phyloP scores from a whole-genome alignment of 2,329 filamentous ascomycete species.

The Aureobasidium sp. region DNA sequence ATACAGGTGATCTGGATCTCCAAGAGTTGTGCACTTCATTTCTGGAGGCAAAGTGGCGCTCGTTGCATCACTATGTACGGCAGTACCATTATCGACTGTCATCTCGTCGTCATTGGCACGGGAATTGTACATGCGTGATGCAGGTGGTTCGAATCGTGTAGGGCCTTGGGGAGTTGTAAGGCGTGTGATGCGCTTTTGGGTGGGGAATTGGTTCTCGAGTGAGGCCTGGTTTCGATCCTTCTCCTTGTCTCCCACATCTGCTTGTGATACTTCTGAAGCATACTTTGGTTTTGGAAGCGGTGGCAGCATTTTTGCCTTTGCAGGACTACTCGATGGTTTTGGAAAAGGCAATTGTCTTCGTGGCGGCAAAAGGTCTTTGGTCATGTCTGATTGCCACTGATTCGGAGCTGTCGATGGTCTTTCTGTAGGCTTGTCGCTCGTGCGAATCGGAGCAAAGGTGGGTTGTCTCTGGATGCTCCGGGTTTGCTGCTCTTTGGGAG shows the following conservation, averaged over 20 bases:
- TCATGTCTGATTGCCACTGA: constrained; percentile 10
- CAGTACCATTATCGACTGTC: not conserved
- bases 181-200: not conserved
- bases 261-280: not conserved
- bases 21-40: not conserved
- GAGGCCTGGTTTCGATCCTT: not conserved
- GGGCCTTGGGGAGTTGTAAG: constrained; percentile 5
- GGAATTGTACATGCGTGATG: constrained; percentile 11
- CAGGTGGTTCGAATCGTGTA: constrained; percentile 8
- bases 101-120: not conserved
- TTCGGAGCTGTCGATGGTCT: constrained; percentile 5
- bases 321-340: constrained; percentile 3
- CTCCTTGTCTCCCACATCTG: not conserved
- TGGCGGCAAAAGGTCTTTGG: not conserved
- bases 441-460: constrained; percentile 5
- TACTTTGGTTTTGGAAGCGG: constrained; percentile 33
- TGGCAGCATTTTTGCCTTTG: constrained; percentile 21
- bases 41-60: not conserved
- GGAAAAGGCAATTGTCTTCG: constrained; percentile 10
- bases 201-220: not conserved
- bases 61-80: not conserved
- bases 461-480: constrained; percentile 1
- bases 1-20: not conserved
- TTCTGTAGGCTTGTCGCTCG: not conserved
- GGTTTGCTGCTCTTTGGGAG: not conserved